Percentiles rank a stretch among this genome's conserved stretches.
These are phyloP conservation scores for Trichoderma harzianum DNA, from an alignment of 2,329 filamentous ascomycete species.

Conservation along the genomic window DNA sequence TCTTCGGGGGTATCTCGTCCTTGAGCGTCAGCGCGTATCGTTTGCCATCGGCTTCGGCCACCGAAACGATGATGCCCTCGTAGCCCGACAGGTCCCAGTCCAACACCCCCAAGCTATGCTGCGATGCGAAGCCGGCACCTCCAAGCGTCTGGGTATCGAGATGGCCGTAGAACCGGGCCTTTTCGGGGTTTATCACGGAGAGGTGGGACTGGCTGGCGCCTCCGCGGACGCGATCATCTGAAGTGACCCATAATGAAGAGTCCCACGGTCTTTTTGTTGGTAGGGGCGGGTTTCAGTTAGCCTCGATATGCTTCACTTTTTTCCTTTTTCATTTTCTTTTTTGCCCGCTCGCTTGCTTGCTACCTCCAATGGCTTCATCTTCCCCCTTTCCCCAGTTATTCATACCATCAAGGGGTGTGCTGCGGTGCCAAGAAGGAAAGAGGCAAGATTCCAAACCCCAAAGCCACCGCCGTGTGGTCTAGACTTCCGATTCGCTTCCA, in stretches of 20 bases:
- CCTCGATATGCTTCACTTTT: neutral
- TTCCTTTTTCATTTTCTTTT: neutral
- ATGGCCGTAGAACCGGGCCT: conserved; percentile 62
- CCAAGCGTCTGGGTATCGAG: conserved; percentile 73
- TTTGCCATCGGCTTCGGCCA: conserved; percentile 57
- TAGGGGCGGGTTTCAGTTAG: conserved; percentile 11
- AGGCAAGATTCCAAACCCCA: neutral
- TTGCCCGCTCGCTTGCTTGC: neutral
- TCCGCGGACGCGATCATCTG: conserved; percentile 74
- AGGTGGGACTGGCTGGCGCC: conserved; percentile 60
- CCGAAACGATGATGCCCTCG: conserved; percentile 56
- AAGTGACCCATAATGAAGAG: conserved; percentile 60
- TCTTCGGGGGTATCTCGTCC: conserved; percentile 57
- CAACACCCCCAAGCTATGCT: conserved; percentile 60
- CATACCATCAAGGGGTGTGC: neutral
- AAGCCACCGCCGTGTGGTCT: conserved; percentile 1
- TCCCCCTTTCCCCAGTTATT: neutral
- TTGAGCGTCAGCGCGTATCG: conserved; percentile 73
- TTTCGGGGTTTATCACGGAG: conserved; percentile 29
- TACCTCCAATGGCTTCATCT: neutral
- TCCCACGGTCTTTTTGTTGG: conserved; percentile 53
- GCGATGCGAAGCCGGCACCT: conserved; percentile 78
- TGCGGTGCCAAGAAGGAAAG: neutral
- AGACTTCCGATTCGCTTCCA: neutral
- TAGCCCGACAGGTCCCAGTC: conserved; percentile 63